phyloP scores from a whole-genome alignment of 441 rosid genomes.

The Omphalea diandra region DNA sequence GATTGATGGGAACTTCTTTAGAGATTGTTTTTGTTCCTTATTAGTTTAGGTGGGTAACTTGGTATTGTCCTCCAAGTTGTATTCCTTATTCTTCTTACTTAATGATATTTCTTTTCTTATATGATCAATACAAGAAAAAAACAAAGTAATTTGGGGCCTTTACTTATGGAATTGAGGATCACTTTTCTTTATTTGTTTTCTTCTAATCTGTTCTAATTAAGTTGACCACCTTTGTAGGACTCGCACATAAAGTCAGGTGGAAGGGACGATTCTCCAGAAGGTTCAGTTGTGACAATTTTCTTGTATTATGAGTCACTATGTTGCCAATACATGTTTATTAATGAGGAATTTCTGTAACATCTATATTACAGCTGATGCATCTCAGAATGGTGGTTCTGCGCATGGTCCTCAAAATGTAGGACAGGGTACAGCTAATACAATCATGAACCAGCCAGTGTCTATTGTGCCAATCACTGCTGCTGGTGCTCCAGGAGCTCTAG shows the following conservation, averaged over 20 bases:
- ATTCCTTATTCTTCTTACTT: background rate
- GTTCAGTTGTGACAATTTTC: conserved; percentile 36
- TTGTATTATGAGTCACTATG: conserved; percentile 2
- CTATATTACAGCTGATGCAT: conserved; percentile 51
- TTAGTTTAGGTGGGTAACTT: background rate
- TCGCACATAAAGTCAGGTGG: conserved; percentile 75
- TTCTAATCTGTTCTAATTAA: conserved; percentile 10
- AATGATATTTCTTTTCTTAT: background rate
- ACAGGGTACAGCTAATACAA: conserved; percentile 42
- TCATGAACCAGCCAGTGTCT: conserved; percentile 47
- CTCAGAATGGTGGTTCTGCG: conserved; percentile 69
- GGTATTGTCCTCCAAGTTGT: background rate
- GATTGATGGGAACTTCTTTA: background rate
- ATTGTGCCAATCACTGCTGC: conserved; percentile 49
- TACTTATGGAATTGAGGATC: background rate
- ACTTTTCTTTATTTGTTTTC: conserved; percentile 2
- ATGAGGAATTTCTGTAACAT: conserved; percentile 18
- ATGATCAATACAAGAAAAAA: too few relatives aligned
- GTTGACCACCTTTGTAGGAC: conserved; percentile 54
- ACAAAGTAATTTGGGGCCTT: too few relatives aligned
- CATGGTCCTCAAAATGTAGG: conserved; percentile 72
- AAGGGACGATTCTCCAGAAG: conserved; percentile 67
- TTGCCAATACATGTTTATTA: conserved; percentile 16
- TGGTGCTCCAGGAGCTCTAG: conserved; percentile 51
- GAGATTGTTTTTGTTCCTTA: background rate